Percentiles rank a stretch among this genome's conserved stretches.
phyloP scores from a whole-genome alignment of 2,329 filamentous ascomycete genomes.

The Cladophialophora immunda region DNA sequence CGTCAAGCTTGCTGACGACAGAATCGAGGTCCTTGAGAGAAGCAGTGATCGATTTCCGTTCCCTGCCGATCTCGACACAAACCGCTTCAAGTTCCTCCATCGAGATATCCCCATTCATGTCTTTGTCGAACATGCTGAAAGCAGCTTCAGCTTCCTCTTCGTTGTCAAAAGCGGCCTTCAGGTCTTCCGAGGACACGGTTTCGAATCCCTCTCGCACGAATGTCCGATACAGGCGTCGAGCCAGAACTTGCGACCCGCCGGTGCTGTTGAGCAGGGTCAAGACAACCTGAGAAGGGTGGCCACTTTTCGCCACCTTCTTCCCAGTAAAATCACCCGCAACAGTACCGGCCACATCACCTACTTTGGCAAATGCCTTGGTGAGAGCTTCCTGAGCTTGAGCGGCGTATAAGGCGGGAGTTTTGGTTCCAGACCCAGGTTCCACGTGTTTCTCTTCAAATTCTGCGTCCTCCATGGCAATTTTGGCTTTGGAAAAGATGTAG shows the following conservation, averaged over 20 bases:
- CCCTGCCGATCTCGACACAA: constrained; percentile 91
- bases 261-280: constrained; percentile 78
- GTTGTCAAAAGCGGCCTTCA: constrained; percentile 79
- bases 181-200: constrained; percentile 78
- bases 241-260: constrained; percentile 79
- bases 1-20: constrained; percentile 87
- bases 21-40: constrained; percentile 95
- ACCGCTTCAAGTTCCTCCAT: constrained; percentile 94
- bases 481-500: constrained; percentile 70
- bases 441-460: constrained; percentile 72
- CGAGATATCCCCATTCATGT: constrained; percentile 94
- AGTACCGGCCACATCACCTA: constrained; percentile 84
- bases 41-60: constrained; percentile 93
- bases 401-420: constrained; percentile 78
- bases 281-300: constrained; percentile 85
- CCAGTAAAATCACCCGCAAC: constrained; percentile 94
- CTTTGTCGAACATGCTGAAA: constrained; percentile 93
- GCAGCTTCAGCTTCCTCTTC: constrained; percentile 88
- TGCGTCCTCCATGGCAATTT: constrained; percentile 74
- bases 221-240: constrained; percentile 86
- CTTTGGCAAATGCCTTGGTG: constrained; percentile 76
- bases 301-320: constrained; percentile 70
- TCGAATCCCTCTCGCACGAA: constrained; percentile 79
- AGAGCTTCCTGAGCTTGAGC: constrained; percentile 76
- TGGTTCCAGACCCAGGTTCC: constrained; percentile 64